A percentile compares a stretch with the other conserved stretches of the same genome.
These are phyloP conservation scores for Colletotrichum trifolii DNA, from an alignment of 2,329 filamentous ascomycete genomes.

Conservation along the genomic window DNA sequence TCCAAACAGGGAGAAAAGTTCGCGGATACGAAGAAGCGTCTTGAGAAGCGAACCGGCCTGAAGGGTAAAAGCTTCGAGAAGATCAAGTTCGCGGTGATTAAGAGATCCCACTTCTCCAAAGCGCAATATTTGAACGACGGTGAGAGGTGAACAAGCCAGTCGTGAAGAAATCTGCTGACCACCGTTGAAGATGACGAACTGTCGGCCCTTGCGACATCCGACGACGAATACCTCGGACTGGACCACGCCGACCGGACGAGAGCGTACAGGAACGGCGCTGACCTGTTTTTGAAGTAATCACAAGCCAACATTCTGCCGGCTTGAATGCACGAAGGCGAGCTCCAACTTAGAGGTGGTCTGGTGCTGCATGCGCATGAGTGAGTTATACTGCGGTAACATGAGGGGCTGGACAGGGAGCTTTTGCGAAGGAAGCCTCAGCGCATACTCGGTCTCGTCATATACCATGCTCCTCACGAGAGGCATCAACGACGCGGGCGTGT, in stretches of 20 bases:
- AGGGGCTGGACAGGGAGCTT: constrained; percentile 4
- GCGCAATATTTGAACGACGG: constrained; percentile 89
- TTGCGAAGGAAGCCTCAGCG: constrained; percentile 1
- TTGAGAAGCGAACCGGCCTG: constrained; percentile 91
- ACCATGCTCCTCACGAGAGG: constrained; percentile 11
- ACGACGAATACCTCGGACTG: constrained; percentile 73
- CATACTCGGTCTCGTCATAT: constrained; percentile 16
- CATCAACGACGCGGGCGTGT: constrained; percentile 26
- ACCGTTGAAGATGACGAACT: constrained; percentile 65
- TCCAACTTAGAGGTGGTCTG: constrained; percentile 16
- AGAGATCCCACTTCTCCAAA: constrained; percentile 77
- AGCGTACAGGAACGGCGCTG: constrained; percentile 67
- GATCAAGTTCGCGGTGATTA: constrained; percentile 91
- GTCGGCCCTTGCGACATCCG: constrained; percentile 60
- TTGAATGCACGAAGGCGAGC: constrained; percentile 16
- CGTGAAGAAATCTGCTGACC: constrained; percentile 3
- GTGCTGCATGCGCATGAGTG: constrained; percentile 14
- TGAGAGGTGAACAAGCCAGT: constrained; percentile 56
- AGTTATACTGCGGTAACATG: constrained; percentile 10
- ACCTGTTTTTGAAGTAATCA: constrained; percentile 67
- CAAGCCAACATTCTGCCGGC: not conserved
- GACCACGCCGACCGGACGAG: constrained; percentile 74
- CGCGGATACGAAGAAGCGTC: constrained; percentile 90
- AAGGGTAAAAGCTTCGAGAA: constrained; percentile 99
- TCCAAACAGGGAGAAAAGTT: constrained; percentile 79